Percentiles rank a stretch among this genome's conserved stretches.
Conservation (phyloP, 169 alveolate genomes). For the Cryptosporidium muris region DNA sequence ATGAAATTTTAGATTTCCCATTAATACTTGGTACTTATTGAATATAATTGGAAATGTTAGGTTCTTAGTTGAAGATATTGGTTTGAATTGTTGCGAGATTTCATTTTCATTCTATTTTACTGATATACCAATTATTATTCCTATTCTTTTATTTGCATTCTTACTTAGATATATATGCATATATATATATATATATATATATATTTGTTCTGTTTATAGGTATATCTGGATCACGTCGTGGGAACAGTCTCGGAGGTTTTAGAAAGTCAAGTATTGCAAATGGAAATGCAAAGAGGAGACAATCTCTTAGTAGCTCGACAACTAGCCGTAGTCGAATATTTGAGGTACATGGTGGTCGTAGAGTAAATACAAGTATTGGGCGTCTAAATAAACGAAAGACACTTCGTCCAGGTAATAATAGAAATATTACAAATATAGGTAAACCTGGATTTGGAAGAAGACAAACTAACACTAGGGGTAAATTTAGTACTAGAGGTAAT, state of each 20-base stretch:
- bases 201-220: slow-evolving; percentile 13
- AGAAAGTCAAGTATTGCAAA: neutral
- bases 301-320: neutral
- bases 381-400: neutral
- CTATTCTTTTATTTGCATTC: too few relatives aligned
- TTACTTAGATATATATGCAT: too few relatives aligned
- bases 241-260: slow-evolving; percentile 15
- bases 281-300: slow-evolving; percentile 12
- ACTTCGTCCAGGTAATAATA: slow-evolving; percentile 5
- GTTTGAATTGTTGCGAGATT: too few relatives aligned
- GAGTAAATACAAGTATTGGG: slow-evolving; percentile 22
- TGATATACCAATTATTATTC: too few relatives aligned
- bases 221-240: neutral
- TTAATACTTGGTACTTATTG: too few relatives aligned
- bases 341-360: slow-evolving; percentile 37
- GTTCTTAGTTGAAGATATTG: too few relatives aligned
- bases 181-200: too few relatives aligned
- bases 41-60: too few relatives aligned
- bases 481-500: neutral
- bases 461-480: neutral
- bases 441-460: slow-evolving; percentile 1
- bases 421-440: neutral
- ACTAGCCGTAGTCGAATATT: neutral
- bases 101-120: too few relatives aligned
- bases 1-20: too few relatives aligned